Conservation (phyloP, 352 stramenopile species). For the Hyaloperonospora brassicae region DNA sequence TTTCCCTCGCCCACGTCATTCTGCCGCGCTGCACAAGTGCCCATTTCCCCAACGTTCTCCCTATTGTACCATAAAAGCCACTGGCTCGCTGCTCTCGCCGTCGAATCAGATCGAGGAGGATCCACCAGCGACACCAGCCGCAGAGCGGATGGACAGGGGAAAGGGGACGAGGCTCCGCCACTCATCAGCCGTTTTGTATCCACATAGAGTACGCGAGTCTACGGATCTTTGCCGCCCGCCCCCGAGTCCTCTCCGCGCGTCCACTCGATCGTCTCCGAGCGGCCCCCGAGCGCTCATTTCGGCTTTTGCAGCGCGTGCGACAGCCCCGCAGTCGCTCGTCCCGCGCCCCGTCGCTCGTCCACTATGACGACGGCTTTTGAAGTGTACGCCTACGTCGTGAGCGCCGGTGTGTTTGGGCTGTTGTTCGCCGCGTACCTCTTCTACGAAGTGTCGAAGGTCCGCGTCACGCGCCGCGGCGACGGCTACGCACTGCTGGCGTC, state of each 20-base stretch:
- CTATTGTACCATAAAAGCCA: too few relatives aligned
- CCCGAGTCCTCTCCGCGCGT: conserved; percentile 12
- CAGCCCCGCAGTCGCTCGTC: too few relatives aligned
- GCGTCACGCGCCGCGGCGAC: conserved; percentile 78
- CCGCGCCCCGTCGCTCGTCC: not conserved
- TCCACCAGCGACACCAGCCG: too few relatives aligned
- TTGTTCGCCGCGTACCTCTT: conserved; percentile 80
- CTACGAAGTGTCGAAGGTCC: conserved; percentile 85
- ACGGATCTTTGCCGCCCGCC: conserved; percentile 20
- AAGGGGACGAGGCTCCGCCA: too few relatives aligned
- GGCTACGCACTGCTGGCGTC: conserved; percentile 68
- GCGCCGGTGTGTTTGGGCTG: conserved; percentile 63
- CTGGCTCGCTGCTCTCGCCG: too few relatives aligned
- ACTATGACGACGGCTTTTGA: conserved; percentile 51
- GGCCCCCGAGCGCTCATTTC: conserved; percentile 30
- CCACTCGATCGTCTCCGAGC: not conserved
- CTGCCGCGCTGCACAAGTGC: too few relatives aligned
- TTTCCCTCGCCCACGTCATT: too few relatives aligned
- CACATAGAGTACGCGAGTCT: conserved; percentile 25
- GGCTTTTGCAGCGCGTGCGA: conserved; percentile 48
- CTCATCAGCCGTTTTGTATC: conserved; percentile 24
- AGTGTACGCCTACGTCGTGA: conserved; percentile 59
- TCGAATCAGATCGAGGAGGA: too few relatives aligned
- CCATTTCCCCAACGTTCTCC: too few relatives aligned
- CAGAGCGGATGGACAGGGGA: too few relatives aligned